Evolutionary conservation across 176 grass and related monocot species (phyloP).

Genomic region (Luzula sylvatica): DNA sequence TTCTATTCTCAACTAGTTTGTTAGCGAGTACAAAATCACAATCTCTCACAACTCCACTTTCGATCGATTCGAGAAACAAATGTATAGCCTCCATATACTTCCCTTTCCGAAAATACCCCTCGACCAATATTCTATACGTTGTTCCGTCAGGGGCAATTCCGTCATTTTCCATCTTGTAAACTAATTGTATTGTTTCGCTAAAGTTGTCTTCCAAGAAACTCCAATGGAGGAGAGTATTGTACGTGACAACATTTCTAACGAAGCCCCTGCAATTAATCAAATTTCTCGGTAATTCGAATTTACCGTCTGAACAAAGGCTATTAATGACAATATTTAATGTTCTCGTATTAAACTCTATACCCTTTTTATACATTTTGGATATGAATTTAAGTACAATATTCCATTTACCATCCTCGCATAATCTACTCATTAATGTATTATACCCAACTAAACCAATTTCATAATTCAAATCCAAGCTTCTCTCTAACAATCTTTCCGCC

Average conservation of each 20-base stretch:
- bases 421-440: slow-evolving; percentile 74
- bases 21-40: slow-evolving; percentile 34
- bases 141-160: slow-evolving; percentile 42
- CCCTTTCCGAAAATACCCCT: slow-evolving; percentile 39
- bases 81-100: slow-evolving; percentile 33
- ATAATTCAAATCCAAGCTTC: slow-evolving; percentile 27
- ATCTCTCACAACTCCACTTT: slow-evolving; percentile 35
- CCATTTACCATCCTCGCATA: slow-evolving; percentile 38
- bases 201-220: slow-evolving; percentile 27
- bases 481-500: slow-evolving; percentile 41
- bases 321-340: slow-evolving; percentile 71
- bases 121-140: slow-evolving; percentile 52
- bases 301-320: slow-evolving; percentile 46
- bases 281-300: slow-evolving; percentile 25
- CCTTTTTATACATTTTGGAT: slow-evolving; percentile 64
- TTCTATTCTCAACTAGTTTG: slow-evolving; percentile 40
- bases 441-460: slow-evolving; percentile 38
- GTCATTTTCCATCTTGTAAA: slow-evolving; percentile 25
- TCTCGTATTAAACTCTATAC: slow-evolving; percentile 37
- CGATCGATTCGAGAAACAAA: slow-evolving; percentile 37
- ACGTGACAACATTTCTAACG: slow-evolving; percentile 58
- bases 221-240: slow-evolving; percentile 78
- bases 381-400: slow-evolving; percentile 40
- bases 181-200: slow-evolving; percentile 21
- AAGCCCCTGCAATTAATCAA: slow-evolving; percentile 33